Evolutionary conservation across 169 alveolate genomes (phyloP), one percentile per base, ranked within the genome.

Genomic region (Plasmodium adleri): DNA sequence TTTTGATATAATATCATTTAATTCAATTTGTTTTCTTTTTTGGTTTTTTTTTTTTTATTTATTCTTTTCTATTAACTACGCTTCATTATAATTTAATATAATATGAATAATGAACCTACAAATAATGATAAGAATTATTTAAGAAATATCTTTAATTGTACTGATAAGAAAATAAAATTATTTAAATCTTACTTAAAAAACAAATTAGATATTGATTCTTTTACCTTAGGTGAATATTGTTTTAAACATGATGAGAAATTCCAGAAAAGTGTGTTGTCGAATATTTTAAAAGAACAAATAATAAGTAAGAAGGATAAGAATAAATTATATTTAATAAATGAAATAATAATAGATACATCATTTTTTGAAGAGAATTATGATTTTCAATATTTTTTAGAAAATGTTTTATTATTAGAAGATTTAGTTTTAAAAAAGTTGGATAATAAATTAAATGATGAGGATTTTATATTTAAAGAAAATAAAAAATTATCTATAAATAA

Each of bases 321-420:
- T 73, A 68, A 60, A 8, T 26, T 83, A 62, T 68, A 28, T 72
- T n/a, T 83, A 32, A 17, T 83, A 56, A 71, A 56, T 17, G 91
- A 83, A 83, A 22, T 83, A 70, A 39, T 83, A 39, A 28, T 83
- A 47, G 45, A 83, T 49, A 83, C 56, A 59, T 24, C 6, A n/a
- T 83, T 83, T 70, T 83, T 83, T 62, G 54, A 83, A 70, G 73
- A 83, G 1, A 26, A 83, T 83, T 83, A 39, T 58, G 58, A 58
- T 50, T 83, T 58, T 83, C 91, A 83, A 83, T 83, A 83, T 83
- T 83, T 83, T 83, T 68, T 83, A 70, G 54, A 68, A 83, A 83
- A 83, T 83, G 91, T 83, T n/a, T 45, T 83, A 39, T 52, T 83
- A 26, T 28, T 83, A 22, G 91, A 83, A 70, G 91, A 83, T 45